Percentiles rank a stretch among this genome's conserved stretches.
Conservation (phyloP, 1,139 yeast species). For the Yamadazyma blattariae region DNA sequence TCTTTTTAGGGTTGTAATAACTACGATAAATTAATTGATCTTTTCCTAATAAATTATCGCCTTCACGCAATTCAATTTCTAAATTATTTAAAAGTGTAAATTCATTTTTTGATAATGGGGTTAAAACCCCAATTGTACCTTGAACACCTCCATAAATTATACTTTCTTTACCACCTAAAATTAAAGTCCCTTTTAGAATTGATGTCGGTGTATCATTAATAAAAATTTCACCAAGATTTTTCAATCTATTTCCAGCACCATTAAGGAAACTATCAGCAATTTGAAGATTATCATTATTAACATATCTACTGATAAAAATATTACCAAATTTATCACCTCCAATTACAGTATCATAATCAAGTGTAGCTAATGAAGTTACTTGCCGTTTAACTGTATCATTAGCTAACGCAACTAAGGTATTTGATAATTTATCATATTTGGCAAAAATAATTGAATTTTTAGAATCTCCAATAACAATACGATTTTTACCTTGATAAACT, state of each 20-base stretch:
- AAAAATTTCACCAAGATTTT: slow-evolving; percentile 57
- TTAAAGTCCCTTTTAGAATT: slow-evolving; percentile 51
- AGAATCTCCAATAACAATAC: slow-evolving; percentile 68
- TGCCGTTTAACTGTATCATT: slow-evolving; percentile 72
- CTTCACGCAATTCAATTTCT: slow-evolving; percentile 47
- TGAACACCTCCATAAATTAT: slow-evolving; percentile 72
- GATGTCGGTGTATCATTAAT: slow-evolving; percentile 71
- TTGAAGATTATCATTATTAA: slow-evolving; percentile 47
- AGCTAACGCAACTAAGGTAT: slow-evolving; percentile 59
- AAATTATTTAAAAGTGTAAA: slow-evolving; percentile 55
- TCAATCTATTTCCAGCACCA: slow-evolving; percentile 55
- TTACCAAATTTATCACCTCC: slow-evolving; percentile 94
- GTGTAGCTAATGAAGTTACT: slow-evolving; percentile 52
- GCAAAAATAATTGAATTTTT: slow-evolving; percentile 57
- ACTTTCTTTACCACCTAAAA: slow-evolving; percentile 63
- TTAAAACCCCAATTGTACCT: slow-evolving; percentile 74
- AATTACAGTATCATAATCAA: slow-evolving; percentile 74
- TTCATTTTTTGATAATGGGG: slow-evolving; percentile 70
- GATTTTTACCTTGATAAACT: slow-evolving; percentile 47
- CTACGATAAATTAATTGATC: slow-evolving; percentile 71
- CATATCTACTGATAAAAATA: slow-evolving; percentile 62
- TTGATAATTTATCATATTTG: slow-evolving; percentile 49
- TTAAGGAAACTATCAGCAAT: slow-evolving; percentile 39
- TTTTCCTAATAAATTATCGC: slow-evolving; percentile 50
- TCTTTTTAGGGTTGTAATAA: slow-evolving; percentile 72